These are phyloP conservation scores for Phytophthora constricta DNA, from an alignment of 352 stramenopile genomes.

Conservation along the genomic window DNA sequence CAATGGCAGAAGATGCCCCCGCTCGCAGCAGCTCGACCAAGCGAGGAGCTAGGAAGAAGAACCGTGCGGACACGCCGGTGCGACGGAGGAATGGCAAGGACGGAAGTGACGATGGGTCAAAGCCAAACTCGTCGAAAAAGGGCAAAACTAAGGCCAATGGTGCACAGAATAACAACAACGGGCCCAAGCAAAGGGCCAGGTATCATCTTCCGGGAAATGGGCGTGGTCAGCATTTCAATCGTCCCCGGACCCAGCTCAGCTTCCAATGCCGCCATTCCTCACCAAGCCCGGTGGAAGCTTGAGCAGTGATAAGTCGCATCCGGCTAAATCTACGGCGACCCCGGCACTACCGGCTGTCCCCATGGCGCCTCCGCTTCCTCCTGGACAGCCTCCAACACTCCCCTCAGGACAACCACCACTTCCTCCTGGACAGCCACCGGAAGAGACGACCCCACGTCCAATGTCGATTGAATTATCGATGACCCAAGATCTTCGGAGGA, in stretches of 20 bases:
- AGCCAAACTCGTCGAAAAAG: slow-evolving; percentile 31
- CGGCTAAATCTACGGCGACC: slow-evolving; percentile 8
- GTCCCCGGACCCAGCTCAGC: slow-evolving; percentile 72
- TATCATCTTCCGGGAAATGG: slow-evolving; percentile 73
- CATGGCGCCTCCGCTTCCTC: slow-evolving; percentile 28
- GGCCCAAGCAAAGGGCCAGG: slow-evolving; percentile 52
- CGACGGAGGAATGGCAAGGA: slow-evolving; percentile 54
- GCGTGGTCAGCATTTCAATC: slow-evolving; percentile 87
- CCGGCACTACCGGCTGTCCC: slow-evolving; percentile 21
- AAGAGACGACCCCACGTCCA: slow-evolving; percentile 29
- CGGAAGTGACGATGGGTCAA: slow-evolving; percentile 23
- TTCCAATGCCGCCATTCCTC: slow-evolving; percentile 81
- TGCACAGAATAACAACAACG: slow-evolving; percentile 24
- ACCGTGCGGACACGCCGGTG: slow-evolving; percentile 49
- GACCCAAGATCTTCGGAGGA: slow-evolving; percentile 78
- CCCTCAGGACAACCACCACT: slow-evolving; percentile 29
- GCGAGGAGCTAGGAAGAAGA: slow-evolving; percentile 52
- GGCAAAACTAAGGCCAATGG: slow-evolving; percentile 44
- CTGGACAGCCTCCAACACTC: slow-evolving; percentile 16
- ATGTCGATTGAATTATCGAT: slow-evolving; percentile 75
- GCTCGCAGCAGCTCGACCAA: slow-evolving; percentile 60
- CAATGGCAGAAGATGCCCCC: slow-evolving; percentile 23
- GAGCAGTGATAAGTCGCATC: slow-evolving; percentile 11
- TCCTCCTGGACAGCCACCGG: slow-evolving; percentile 42
- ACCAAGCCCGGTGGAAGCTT: slow-evolving; percentile 17